Conservation (phyloP, 495 filamentous ascomycete genomes). For the Podospora anserina region DNA sequence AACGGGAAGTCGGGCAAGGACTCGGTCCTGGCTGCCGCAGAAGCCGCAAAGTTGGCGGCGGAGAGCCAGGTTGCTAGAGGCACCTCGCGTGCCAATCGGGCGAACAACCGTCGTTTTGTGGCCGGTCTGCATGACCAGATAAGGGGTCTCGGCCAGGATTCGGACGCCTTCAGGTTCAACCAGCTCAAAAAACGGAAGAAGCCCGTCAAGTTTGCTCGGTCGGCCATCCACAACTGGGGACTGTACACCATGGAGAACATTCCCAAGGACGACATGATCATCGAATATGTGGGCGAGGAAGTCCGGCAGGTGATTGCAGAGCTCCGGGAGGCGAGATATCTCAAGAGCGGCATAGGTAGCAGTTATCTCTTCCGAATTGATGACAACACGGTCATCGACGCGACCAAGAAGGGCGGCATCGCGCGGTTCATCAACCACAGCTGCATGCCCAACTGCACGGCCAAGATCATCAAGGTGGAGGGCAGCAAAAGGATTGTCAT, state of each 20-base stretch:
- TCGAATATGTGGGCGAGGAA: conserved; percentile 98
- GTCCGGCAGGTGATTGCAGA: conserved; percentile 95
- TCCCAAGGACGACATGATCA: conserved; percentile 97
- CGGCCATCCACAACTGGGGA: conserved; percentile 98
- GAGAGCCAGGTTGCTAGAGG: conserved; percentile 74
- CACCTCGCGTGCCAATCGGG: conserved; percentile 82
- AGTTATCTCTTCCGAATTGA: conserved; percentile 98
- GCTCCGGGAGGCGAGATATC: conserved; percentile 83
- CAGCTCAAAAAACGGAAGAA: conserved; percentile 99
- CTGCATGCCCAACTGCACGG: conserved; percentile 96
- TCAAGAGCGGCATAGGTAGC: conserved; percentile 94
- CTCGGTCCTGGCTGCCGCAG: conserved; percentile 59
- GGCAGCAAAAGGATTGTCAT: conserved; percentile 99
- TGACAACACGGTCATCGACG: conserved; percentile 95
- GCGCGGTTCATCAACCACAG: conserved; percentile 99
- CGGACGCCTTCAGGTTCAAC: conserved; percentile 92
- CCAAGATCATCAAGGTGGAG: conserved; percentile 99
- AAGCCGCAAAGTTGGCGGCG: conserved; percentile 70
- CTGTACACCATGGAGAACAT: conserved; percentile 98
- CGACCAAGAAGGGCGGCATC: conserved; percentile 96
- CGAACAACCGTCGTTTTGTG: conserved; percentile 88
- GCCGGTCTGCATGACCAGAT: conserved; percentile 94
- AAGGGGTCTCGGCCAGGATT: conserved; percentile 77
- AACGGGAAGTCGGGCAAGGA: conserved; percentile 69
- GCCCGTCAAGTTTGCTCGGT: conserved; percentile 94